A percentile compares a stretch with the other conserved stretches of the same genome.
Evolutionary conservation across 306 rosid species (phyloP).

Genomic region (Calophaca sinica): DNA sequence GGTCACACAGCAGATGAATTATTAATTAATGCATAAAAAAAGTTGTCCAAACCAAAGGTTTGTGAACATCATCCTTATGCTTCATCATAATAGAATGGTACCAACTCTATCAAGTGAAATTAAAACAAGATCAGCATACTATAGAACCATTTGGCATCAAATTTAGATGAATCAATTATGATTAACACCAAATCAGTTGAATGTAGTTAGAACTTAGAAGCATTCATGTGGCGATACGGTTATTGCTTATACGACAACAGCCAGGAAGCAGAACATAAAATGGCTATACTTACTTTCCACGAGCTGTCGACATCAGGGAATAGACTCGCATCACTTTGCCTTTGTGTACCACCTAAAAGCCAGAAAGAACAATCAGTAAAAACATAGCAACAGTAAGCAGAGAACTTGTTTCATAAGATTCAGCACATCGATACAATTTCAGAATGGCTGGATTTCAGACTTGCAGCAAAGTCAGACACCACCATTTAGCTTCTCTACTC

Average conservation of each 20-base stretch:
- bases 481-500: background rate
- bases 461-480: slow-evolving; percentile 11
- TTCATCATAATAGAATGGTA: slow-evolving; percentile 18
- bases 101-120: background rate
- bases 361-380: slow-evolving; percentile 35
- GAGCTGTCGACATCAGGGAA: slow-evolving; percentile 88
- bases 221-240: slow-evolving; percentile 1
- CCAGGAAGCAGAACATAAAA: slow-evolving; percentile 37
- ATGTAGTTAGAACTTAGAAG: slow-evolving; percentile 1
- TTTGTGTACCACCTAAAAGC: slow-evolving; percentile 73
- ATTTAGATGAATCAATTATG: slow-evolving; percentile 4
- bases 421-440: background rate
- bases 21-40: background rate
- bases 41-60: background rate
- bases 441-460: slow-evolving; percentile 17
- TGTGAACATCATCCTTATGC: slow-evolving; percentile 17
- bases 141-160: slow-evolving; percentile 24
- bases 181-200: slow-evolving; percentile 18
- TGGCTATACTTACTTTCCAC: slow-evolving; percentile 82
- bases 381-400: slow-evolving; percentile 7
- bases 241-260: slow-evolving; percentile 12
- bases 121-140: slow-evolving; percentile 18
- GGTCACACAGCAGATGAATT: background rate
- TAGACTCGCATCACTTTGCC: slow-evolving; percentile 67
- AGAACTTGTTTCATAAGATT: slow-evolving; percentile 17